These are phyloP conservation scores for Cardiospermum halicacabum DNA, from an alignment of 345 rosid genomes.

Conservation along the genomic window DNA sequence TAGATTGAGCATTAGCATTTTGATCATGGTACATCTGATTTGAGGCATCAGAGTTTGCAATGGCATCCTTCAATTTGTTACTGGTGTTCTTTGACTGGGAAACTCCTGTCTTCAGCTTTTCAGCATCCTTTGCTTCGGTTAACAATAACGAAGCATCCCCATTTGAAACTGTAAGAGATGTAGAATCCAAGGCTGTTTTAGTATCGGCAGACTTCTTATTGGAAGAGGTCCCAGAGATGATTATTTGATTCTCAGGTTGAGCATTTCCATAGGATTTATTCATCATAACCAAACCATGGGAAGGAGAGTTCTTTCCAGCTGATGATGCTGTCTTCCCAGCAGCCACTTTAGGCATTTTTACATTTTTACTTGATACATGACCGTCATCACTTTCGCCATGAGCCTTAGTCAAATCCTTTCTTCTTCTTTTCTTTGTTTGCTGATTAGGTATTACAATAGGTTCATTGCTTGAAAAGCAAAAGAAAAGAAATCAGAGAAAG, in stretches of 20 bases:
- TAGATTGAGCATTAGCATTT: slow-evolving; percentile 37
- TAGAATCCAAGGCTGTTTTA: slow-evolving; percentile 35
- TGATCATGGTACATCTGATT: slow-evolving; percentile 50
- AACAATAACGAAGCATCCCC: slow-evolving; percentile 35
- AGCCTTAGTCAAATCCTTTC: slow-evolving; percentile 58
- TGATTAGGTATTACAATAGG: slow-evolving; percentile 46
- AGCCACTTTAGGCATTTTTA: slow-evolving; percentile 43
- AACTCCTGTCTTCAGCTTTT: slow-evolving; percentile 44
- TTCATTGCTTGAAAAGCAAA: slow-evolving; percentile 45
- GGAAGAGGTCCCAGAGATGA: slow-evolving; percentile 35
- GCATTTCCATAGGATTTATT: slow-evolving; percentile 30
- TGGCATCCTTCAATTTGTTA: slow-evolving; percentile 51
- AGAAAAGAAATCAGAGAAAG: slow-evolving; percentile 16
- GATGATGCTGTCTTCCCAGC: slow-evolving; percentile 32
- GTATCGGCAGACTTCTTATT: slow-evolving; percentile 54
- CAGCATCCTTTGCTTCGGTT: slow-evolving; percentile 41
- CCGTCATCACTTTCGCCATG: slow-evolving; percentile 44
- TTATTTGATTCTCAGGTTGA: slow-evolving; percentile 40
- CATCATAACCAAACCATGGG: slow-evolving; percentile 29
- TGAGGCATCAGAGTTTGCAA: slow-evolving; percentile 35
- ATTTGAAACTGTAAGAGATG: slow-evolving; percentile 38
- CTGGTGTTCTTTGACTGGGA: slow-evolving; percentile 34
- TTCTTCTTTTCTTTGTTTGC: slow-evolving; percentile 77
- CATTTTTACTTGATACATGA: slow-evolving; percentile 44
- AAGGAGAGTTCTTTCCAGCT: slow-evolving; percentile 28